Percentiles rank a stretch among this genome's conserved stretches.
These are phyloP conservation scores for Pseudogymnoascus sp. DNA, from an alignment of 2,329 filamentous ascomycete genomes.

Conservation along the genomic window DNA sequence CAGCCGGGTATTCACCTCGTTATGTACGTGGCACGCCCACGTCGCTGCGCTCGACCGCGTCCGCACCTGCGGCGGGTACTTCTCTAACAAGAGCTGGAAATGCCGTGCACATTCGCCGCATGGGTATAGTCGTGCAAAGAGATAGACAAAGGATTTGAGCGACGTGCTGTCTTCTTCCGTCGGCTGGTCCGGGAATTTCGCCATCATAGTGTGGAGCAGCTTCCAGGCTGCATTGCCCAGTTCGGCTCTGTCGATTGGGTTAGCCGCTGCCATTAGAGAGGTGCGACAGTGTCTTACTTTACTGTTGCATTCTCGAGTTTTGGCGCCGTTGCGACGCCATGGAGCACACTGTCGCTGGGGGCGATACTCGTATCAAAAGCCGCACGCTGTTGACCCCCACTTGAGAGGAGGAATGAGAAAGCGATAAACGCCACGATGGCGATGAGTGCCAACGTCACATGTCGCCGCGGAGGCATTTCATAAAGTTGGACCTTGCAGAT, in stretches of 20 bases:
- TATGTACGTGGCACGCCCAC: conserved; percentile 64
- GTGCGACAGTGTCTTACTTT: conserved; percentile 47
- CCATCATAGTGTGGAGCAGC: conserved; percentile 65
- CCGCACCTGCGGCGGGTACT: conserved; percentile 60
- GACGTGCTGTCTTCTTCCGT: conserved; percentile 55
- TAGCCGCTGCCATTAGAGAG: background rate
- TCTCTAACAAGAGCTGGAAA: conserved; percentile 54
- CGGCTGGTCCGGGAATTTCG: conserved; percentile 61
- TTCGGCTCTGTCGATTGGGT: conserved; percentile 36
- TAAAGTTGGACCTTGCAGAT: background rate
- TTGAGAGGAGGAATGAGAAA: conserved; percentile 49
- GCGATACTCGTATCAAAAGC: conserved; percentile 15
- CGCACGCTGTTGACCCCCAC: conserved; percentile 19
- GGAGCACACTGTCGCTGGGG: conserved; percentile 41
- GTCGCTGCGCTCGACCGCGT: conserved; percentile 57
- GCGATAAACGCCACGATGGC: conserved; percentile 52
- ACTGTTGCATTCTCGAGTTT: conserved; percentile 77
- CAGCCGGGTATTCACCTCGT: conserved; percentile 58
- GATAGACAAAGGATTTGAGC: conserved; percentile 57
- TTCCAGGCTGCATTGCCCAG: conserved; percentile 64
- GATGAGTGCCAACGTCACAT: conserved; percentile 48
- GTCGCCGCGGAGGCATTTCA: conserved; percentile 32
- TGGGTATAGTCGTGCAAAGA: conserved; percentile 63
- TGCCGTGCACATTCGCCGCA: conserved; percentile 64
- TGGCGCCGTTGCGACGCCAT: conserved; percentile 67